Evolutionary conservation across 305 asterid species (phyloP), one percentile per base, ranked within the genome.

Genomic region (Salvia sclarea): DNA sequence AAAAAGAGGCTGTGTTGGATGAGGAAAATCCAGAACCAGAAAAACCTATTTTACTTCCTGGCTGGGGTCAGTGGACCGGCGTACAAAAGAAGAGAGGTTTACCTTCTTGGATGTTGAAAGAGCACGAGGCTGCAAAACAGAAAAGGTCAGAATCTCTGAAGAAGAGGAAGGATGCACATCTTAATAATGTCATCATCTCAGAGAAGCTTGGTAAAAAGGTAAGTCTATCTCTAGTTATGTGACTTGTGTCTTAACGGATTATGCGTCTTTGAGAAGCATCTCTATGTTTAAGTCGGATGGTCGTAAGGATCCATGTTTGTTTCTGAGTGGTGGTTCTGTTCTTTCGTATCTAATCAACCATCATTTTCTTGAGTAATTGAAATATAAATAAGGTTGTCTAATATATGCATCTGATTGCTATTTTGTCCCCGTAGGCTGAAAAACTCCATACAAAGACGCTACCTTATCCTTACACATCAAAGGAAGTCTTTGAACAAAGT

Each of bases 31-130:
- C 98, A 17, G 87, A 87, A 72, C 98, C 96, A 8, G 99, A 94
- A 66, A 81, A 89, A 72, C 99, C 96, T 0, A 74, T 78, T 40
- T 64, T 87, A 56, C 78, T 94, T 72, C 98, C 96, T 66, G 99
- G 99, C 30, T 94, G 99, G 99, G 99, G 99, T 57, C 99, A 89
- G 45, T 94, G 99, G 99, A 85, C 99, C 43, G 61, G 83, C 18
- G 49, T 94, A 56, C 99, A 91, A 79, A 84, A 84, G 68, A 87
- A 82, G 95, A 87, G 75, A 76, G 99, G 98, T 25, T 33, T 87
- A 8, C 98, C 99, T 73, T 81, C 90, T 66, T 89, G 97, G 98
- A 86, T 91, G 95, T 73, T 85, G 75, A 56, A 67, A 76, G 96
- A 91, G 74, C 96, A 94, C 10, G 93, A 91, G 62, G 75, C 47